Base-by-base conservation (phyloP, 2,329 filamentous ascomycete species). In the Colletotrichum brevisporum region DNA sequence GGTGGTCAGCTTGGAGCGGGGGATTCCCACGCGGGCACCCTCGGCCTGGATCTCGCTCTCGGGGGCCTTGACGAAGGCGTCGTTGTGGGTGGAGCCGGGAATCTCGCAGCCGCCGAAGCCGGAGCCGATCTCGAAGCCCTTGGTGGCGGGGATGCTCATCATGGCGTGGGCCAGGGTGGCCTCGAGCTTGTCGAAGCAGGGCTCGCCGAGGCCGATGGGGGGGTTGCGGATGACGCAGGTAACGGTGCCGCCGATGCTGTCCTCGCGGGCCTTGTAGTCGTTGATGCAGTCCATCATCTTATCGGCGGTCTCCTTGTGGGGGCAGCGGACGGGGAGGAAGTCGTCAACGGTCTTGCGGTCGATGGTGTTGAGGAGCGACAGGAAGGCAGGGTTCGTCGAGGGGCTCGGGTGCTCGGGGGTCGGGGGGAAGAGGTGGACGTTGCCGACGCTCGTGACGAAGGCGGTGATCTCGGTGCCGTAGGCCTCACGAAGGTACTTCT, bases 171-270 rank as follows among this genome's bases (percentile, higher is more conserved):
- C 95, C 54, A 99, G 90, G 78, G 89, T 89, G 8, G 96, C 96
- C 84, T 99, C 95, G 52, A 98, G 87, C 85, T 98, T 98, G 81
- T 97, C 94, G 80, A 99, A 98, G 81, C 90, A 93, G 1, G 95
- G 96, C 86, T 98, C 96, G 69, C 96, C 96, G 3, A 98, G 88
- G 0, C 95, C 95, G 48, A 89, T 88, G 31, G 95, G 96, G 8
- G 90, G 89, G 76, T 97, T 95, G 72, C 93, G 89, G 77, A 98
- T 94, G 47, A 98, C 93, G 76, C 95, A 98, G 53, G 94, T 97
- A 18, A 98, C 94, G 13, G 94, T 97, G 70, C 96, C 96, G 68
- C 96, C 96, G 73, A 97, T 98, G 83, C 92, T 95, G 84, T 98
- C 95, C 68, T 94, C 82, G 67, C 85, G 86, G 74, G 97, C 94